Evolutionary conservation across 805 yeast genomes (phyloP).

Genomic region (Kluyveromyces aestuarii): DNA sequence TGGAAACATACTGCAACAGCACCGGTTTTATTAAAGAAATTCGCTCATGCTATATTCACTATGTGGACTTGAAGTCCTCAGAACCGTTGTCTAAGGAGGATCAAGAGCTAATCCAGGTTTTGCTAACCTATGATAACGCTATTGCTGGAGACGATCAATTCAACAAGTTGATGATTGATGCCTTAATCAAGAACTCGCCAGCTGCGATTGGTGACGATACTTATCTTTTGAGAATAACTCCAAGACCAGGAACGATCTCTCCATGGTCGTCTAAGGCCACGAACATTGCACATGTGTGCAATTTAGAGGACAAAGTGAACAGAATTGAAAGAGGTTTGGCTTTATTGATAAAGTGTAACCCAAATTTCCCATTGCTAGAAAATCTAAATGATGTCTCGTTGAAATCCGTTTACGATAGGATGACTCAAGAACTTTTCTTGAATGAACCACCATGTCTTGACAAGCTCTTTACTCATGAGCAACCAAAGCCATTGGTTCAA

Average conservation of each 20-base stretch:
- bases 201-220: slow-evolving; percentile 33
- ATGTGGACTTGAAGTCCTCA: slow-evolving; percentile 46
- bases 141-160: slow-evolving; percentile 42
- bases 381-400: slow-evolving; percentile 48
- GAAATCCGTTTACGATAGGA: slow-evolving; percentile 77
- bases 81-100: slow-evolving; percentile 33
- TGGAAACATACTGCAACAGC: slow-evolving; percentile 58
- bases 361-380: slow-evolving; percentile 58
- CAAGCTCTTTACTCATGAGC: slow-evolving; percentile 69
- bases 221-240: slow-evolving; percentile 66
- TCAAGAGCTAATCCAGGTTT: slow-evolving; percentile 41
- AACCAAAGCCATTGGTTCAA: slow-evolving; percentile 74
- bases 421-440: slow-evolving; percentile 73
- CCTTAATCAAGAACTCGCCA: slow-evolving; percentile 18
- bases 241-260: slow-evolving; percentile 92
- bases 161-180: slow-evolving; percentile 17
- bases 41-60: slow-evolving; percentile 72
- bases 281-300: slow-evolving; percentile 84
- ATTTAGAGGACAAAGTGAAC: slow-evolving; percentile 58
- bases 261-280: slow-evolving; percentile 99
- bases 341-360: slow-evolving; percentile 57
- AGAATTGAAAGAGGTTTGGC: slow-evolving; percentile 90
- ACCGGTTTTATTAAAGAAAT: slow-evolving; percentile 60
- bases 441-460: slow-evolving; percentile 53
- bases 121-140: slow-evolving; percentile 68